These are phyloP conservation scores for Thielaviopsis ethacetica DNA, from an alignment of 2,329 filamentous ascomycete species.

Conservation along the genomic window DNA sequence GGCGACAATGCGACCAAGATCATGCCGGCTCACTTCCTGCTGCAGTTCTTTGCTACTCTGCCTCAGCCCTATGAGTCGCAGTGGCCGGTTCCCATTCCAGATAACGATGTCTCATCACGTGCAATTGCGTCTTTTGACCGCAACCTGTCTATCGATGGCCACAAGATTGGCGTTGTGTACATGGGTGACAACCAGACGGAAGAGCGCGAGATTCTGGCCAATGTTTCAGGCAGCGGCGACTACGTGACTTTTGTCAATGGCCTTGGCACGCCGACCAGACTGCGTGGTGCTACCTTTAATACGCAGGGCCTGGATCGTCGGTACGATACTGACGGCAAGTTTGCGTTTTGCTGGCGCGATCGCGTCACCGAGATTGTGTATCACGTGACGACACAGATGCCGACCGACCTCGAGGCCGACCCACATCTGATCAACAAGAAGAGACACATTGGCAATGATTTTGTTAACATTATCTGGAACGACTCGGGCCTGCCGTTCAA, in stretches of 20 bases:
- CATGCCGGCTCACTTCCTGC: constrained; percentile 56
- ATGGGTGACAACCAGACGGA: constrained; percentile 72
- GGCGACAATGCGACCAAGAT: constrained; percentile 39
- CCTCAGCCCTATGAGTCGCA: constrained; percentile 40
- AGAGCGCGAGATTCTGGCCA: constrained; percentile 73
- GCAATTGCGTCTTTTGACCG: constrained; percentile 72
- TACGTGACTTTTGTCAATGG: constrained; percentile 74
- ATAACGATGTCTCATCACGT: constrained; percentile 51
- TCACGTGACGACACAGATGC: constrained; percentile 95
- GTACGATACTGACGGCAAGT: constrained; percentile 66
- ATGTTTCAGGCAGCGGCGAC: constrained; percentile 70
- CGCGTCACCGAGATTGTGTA: constrained; percentile 90
- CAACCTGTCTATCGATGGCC: constrained; percentile 78
- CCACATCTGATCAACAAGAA: constrained; percentile 73
- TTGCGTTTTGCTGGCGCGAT: constrained; percentile 88
- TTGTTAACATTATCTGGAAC: constrained; percentile 96
- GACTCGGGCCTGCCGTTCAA: constrained; percentile 79
- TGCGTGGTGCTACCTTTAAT: constrained; percentile 78
- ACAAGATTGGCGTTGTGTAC: constrained; percentile 91
- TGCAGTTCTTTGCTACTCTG: constrained; percentile 49
- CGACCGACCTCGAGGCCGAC: constrained; percentile 64
- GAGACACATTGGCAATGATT: constrained; percentile 90
- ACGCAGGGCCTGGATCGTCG: constrained; percentile 76
- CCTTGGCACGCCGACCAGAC: constrained; percentile 63
- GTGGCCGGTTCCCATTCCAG: constrained; percentile 61